A percentile compares a stretch with the other conserved stretches of the same genome.
These are phyloP conservation scores for Naumovozyma castellii DNA, from an alignment of 805 yeast species.

Conservation along the genomic window DNA sequence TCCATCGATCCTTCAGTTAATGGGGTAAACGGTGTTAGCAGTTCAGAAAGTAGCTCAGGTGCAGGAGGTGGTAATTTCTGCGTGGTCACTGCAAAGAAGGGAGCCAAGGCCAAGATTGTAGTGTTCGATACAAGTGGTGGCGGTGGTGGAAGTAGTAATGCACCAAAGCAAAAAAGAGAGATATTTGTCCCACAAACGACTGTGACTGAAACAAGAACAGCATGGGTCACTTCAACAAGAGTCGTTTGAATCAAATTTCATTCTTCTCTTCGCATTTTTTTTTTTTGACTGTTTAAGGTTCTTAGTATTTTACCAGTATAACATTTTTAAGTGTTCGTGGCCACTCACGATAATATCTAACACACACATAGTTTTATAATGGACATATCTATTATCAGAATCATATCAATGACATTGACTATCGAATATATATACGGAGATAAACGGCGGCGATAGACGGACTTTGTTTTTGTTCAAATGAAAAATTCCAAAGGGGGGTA, in stretches of 20 bases:
- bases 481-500: too few relatives aligned
- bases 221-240: neutral
- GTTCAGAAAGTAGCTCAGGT: slow-evolving; percentile 36
- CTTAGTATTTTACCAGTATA: too few relatives aligned
- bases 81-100: slow-evolving; percentile 64
- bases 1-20: slow-evolving; percentile 63
- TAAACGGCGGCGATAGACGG: too few relatives aligned
- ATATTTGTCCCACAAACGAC: neutral
- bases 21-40: slow-evolving; percentile 47
- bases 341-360: too few relatives aligned
- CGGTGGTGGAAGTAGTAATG: neutral
- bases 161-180: neutral
- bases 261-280: neutral
- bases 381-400: too few relatives aligned
- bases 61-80: slow-evolving; percentile 73
- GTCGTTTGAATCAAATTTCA: neutral
- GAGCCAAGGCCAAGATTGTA: slow-evolving; percentile 60
- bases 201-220: neutral
- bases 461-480: too few relatives aligned
- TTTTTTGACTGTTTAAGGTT: too few relatives aligned
- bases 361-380: too few relatives aligned
- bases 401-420: too few relatives aligned
- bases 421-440: too few relatives aligned
- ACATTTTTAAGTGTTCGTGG: too few relatives aligned
- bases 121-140: slow-evolving; percentile 36